Conservation (phyloP, 2,329 filamentous ascomycete species). For the Ramichloridium luteum region DNA sequence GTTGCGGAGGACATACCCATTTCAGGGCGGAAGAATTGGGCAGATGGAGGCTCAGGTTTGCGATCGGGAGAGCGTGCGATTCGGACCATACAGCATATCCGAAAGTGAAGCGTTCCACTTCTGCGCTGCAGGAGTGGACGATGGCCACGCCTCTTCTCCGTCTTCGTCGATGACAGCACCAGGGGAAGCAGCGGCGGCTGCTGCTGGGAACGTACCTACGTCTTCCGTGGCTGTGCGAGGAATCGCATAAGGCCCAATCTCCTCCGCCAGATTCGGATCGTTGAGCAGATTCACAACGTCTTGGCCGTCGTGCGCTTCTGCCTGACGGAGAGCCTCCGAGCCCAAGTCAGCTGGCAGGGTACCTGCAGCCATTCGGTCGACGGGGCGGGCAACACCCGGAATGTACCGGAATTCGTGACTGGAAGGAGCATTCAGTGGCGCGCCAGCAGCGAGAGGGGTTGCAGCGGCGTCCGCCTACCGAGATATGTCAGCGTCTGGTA, state of each 20-base stretch:
- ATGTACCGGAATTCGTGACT: conserved; percentile 16
- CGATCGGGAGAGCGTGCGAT: conserved; percentile 11
- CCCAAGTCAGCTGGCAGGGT: conserved; percentile 16
- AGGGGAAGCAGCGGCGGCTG: neutral
- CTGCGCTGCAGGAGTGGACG: too few relatives aligned
- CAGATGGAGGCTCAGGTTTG: conserved; percentile 1
- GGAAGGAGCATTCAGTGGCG: conserved; percentile 17
- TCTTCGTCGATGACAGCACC: too few relatives aligned
- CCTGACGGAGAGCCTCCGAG: too few relatives aligned
- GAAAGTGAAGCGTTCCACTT: conserved; percentile 13
- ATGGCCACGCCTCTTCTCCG: conserved; percentile 11
- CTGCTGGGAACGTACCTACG: conserved; percentile 15
- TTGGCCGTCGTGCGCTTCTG: conserved; percentile 23
- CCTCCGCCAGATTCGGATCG: conserved; percentile 6
- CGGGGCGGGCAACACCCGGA: too few relatives aligned
- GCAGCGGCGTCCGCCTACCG: conserved; percentile 17
- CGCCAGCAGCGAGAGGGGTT: conserved; percentile 13
- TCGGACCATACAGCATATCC: conserved; percentile 18
- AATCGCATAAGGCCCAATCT: conserved; percentile 2
- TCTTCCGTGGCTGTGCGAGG: conserved; percentile 14
- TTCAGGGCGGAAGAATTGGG: conserved; percentile 7
- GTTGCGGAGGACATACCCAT: conserved; percentile 5
- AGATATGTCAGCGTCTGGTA: conserved; percentile 17
- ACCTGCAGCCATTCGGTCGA: too few relatives aligned
- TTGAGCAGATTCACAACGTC: conserved; percentile 24